Evolutionary conservation across 805 yeast genomes (phyloP), one percentile per base, ranked within the genome.

Genomic region (Schizosaccharomyces japonicus): DNA sequence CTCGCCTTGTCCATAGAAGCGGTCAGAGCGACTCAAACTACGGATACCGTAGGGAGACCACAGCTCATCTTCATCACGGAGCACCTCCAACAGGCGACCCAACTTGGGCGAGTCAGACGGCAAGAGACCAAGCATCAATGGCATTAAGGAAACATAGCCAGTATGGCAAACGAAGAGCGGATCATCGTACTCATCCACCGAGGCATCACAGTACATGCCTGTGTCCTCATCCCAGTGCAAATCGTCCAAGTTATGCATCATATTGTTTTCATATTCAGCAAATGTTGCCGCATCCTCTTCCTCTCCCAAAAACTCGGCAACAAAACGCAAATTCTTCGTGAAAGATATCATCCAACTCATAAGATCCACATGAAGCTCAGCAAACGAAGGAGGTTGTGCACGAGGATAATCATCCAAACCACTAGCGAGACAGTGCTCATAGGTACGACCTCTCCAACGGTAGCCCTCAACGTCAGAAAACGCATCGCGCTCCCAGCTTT

Each of bases 381-480:
- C 92, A 36, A 76, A 68, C 60, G 83, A 94, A 1, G 92, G 87
- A 5, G 71, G 73, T 26, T 66, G 64, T 1, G 84, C 78, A 52
- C 98, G 72, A 31, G 98, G 98, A 57, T 85, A 90, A 58, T 90
- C 98, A 61, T 90, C 98, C 32, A 90, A 60, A 0, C 98, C 98
- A 60, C 92, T 78, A 6, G 98, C 90, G 48, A 87, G 66, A 58
- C 94, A 80, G 56, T 82, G 95, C 2, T 76, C 71, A 19, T 68
- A 65, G 0, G 95, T 80, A 53, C 96, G 73, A 4, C 96, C 98
- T 50, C 83, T 71, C 98, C 98, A 90, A 59, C 94, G 69, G 59
- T 79, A 90, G 0, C 76, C 80, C 58, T 84, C 94, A 5, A 60
- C 57, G 21, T 58, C 51, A 3, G 77, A 68, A 2, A 47, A 51